Evolutionary conservation across 2,329 filamentous ascomycete species (phyloP), one percentile per base, ranked within the genome.

Genomic region (Pseudopyricularia cyperi): DNA sequence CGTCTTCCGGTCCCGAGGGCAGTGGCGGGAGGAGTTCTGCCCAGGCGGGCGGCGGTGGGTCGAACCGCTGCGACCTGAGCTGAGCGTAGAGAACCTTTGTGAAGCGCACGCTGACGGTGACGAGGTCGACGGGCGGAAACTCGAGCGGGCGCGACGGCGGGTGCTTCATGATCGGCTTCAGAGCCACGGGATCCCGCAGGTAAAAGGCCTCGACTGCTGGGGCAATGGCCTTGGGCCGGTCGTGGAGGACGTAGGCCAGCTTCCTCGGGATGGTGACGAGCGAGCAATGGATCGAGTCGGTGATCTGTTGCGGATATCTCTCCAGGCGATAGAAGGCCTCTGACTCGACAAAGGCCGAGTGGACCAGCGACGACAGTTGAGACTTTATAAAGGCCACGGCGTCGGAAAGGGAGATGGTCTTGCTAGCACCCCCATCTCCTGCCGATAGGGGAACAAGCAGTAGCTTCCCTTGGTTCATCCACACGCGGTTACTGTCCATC

Each of bases 191-290:
- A 61, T 97, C 90, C 55, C 93, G 82, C 14, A 95, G 76, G 65
- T 97, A 97, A 66, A 98, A 97, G 1, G 86, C 82, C 66, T 98
- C 94, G 3, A 91, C 79, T 1, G 89, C 89, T 0, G 89, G 82
- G 2, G 89, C 84, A 53, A 97, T 82, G 54, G 86, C 82, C 15
- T 82, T 77, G 0, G 90, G 87, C 22, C 83, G 80, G 44, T 78
- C 70, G 59, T 91, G 86, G 2, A 98, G 70, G 35, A 97, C 73
- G 57, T 83, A 83, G 7, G 89, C 91, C 28, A 95, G 69, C 58
- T 84, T 89, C 54, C 93, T 80, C 0, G 93, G 93, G 32, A 98
- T 74, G 0, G 79, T 84, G 26, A 89, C 70, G 4, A 82, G 67
- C 1, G 87, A 77, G 61, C 85, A 76, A 65, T 98, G 93, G n/a